These are phyloP conservation scores for Psilocybe azurescens DNA, from an alignment of 768 basidiomycete genomes.

Conservation along the genomic window DNA sequence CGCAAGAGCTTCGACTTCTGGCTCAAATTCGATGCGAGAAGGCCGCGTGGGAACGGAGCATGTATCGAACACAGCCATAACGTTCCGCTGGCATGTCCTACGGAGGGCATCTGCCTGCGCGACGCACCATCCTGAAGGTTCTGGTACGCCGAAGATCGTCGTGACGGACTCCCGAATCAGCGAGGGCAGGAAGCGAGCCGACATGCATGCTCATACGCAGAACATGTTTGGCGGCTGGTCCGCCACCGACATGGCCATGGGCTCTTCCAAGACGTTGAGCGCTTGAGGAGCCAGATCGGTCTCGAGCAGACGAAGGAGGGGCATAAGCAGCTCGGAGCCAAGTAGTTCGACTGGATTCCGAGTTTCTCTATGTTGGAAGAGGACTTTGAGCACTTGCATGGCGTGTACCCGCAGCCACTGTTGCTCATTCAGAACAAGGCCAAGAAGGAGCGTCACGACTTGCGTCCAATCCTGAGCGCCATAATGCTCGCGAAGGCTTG, in stretches of 20 bases:
- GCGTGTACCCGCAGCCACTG: constrained; percentile 82
- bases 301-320: constrained; percentile 85
- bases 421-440: constrained; percentile 83
- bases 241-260: constrained; percentile 78
- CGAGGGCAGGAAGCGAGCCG: constrained; percentile 38
- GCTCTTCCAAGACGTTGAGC: constrained; percentile 93
- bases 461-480: constrained; percentile 77
- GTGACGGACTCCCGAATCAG: constrained; percentile 60
- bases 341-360: constrained; percentile 73
- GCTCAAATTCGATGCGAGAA: constrained; percentile 76
- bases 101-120: constrained; percentile 67
- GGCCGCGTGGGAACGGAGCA: constrained; percentile 74
- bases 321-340: constrained; percentile 90
- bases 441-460: constrained; percentile 84
- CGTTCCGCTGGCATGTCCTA: constrained; percentile 72
- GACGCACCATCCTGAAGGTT: constrained; percentile 88
- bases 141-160: constrained; percentile 82
- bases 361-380: constrained; percentile 87
- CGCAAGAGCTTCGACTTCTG: constrained; percentile 56
- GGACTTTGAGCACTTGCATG: constrained; percentile 87
- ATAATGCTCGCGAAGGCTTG: constrained; percentile 86
- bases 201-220: constrained; percentile 89
- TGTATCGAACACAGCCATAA: constrained; percentile 86
- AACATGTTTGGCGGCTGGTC: constrained; percentile 83
- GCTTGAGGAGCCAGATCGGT: constrained; percentile 86